Percentiles rank a stretch among this genome's conserved stretches.
phyloP scores from a whole-genome alignment of 164 flowering plant genomes.

The Nymphaea colorata region DNA sequence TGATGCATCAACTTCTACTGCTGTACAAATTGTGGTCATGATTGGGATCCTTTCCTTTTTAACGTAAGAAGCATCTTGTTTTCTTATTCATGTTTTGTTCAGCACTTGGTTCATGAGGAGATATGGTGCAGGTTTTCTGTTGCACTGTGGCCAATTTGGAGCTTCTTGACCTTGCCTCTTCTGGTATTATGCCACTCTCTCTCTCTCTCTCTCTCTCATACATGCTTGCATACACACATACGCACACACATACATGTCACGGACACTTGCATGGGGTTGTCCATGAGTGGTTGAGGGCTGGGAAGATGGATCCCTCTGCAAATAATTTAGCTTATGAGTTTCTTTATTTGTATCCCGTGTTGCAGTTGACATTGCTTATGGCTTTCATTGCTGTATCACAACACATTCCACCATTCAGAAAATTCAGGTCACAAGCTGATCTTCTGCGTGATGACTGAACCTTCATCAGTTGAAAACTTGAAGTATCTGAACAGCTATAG shows the following conservation, averaged over 20 bases:
- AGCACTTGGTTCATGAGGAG: no score
- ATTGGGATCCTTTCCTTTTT: conserved; percentile 65
- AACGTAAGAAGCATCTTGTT: conserved; percentile 40
- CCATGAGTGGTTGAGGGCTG: no score
- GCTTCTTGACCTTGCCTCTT: conserved; percentile 81
- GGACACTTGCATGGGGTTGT: no score
- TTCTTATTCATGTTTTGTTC: no score
- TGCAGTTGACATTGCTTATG: conserved; percentile 89
- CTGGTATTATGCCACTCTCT: conserved; percentile 35
- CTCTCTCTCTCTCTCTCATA: not conserved
- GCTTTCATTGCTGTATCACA: conserved; percentile 61
- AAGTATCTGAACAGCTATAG: not conserved
- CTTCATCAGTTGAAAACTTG: not conserved
- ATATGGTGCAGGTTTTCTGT: conserved; percentile 43
- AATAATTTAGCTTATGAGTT: not conserved
- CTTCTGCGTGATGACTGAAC: conserved; percentile 48
- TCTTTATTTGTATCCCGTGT: conserved; percentile 1
- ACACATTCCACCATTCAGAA: conserved; percentile 27
- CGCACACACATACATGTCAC: no score
- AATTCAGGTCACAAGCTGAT: conserved; percentile 30
- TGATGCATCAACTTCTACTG: conserved; percentile 47
- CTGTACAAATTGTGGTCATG: conserved; percentile 48
- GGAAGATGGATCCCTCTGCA: not conserved
- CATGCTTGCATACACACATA: not conserved
- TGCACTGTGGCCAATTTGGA: conserved; percentile 95